Conservation (phyloP, 345 rosid genomes). For the Excoecaria cochinchinensis region DNA sequence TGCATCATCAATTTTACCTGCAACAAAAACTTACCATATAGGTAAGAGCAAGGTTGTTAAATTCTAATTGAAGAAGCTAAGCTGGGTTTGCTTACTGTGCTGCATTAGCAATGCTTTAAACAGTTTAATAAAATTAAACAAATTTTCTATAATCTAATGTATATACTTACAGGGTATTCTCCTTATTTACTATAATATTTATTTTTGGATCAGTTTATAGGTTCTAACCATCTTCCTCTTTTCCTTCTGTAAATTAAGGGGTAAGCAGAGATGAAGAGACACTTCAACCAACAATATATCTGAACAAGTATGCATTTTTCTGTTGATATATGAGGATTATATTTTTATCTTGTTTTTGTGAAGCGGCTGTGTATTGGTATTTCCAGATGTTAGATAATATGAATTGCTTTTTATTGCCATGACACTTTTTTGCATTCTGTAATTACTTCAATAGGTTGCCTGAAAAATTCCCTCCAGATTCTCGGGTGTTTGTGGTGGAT, state of each 20-base stretch:
- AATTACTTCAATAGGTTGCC: slow-evolving; percentile 62
- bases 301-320: slow-evolving; percentile 70
- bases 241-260: slow-evolving; percentile 42
- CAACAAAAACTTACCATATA: slow-evolving; percentile 76
- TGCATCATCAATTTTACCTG: slow-evolving; percentile 80
- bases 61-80: background rate
- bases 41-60: slow-evolving; percentile 41
- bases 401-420: background rate
- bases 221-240: background rate
- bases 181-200: background rate
- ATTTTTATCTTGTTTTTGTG: background rate
- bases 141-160: background rate
- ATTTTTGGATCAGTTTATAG: slow-evolving; percentile 14
- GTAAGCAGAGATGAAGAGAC: slow-evolving; percentile 78
- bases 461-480: slow-evolving; percentile 54
- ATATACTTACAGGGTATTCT: no score
- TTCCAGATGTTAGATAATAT: background rate
- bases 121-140: background rate
- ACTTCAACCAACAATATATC: slow-evolving; percentile 74
- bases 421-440: slow-evolving; percentile 12
- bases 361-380: background rate
- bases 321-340: background rate
- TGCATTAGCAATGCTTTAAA: background rate
- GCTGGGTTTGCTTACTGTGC: background rate
- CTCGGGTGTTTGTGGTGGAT: slow-evolving; percentile 80